Conservation (phyloP, 2,329 filamentous ascomycete species). For the Fusarium sp. region DNA sequence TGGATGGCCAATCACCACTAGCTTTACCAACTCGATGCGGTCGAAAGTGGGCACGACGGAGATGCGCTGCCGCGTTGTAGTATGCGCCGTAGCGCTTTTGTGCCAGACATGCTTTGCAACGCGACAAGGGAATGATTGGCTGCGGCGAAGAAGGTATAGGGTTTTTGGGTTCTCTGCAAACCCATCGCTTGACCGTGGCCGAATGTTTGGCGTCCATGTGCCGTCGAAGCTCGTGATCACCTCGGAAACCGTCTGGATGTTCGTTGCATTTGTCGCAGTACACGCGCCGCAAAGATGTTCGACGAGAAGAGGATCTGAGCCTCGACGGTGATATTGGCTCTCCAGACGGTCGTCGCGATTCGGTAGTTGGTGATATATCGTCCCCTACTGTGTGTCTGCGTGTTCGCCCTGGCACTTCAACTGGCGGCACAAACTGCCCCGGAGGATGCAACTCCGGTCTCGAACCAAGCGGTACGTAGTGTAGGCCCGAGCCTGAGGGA, state of each 20-base stretch:
- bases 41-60: constrained; percentile 68
- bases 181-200: constrained; percentile 66
- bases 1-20: constrained; percentile 69
- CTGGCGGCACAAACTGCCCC: constrained; percentile 21
- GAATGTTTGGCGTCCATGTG: constrained; percentile 72
- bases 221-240: constrained; percentile 85
- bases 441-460: constrained; percentile 28
- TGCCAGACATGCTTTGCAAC: constrained; percentile 68
- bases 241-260: constrained; percentile 87
- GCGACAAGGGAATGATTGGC: constrained; percentile 64
- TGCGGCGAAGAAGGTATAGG: constrained; percentile 53
- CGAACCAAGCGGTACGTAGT: constrained; percentile 21
- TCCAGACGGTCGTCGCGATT: constrained; percentile 49
- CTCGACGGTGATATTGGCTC: constrained; percentile 56
- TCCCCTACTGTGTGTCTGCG: constrained; percentile 43
- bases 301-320: constrained; percentile 59
- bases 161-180: constrained; percentile 64
- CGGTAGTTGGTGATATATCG: constrained; percentile 34
- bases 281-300: constrained; percentile 75
- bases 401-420: constrained; percentile 30
- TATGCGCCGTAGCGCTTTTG: constrained; percentile 70
- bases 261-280: constrained; percentile 84
- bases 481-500: constrained; percentile 22
- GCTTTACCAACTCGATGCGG: constrained; percentile 67
- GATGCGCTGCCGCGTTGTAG: constrained; percentile 70